These are phyloP conservation scores for Malassezia equina DNA, from an alignment of 1,284 basidiomycete genomes.

Conservation along the genomic window DNA sequence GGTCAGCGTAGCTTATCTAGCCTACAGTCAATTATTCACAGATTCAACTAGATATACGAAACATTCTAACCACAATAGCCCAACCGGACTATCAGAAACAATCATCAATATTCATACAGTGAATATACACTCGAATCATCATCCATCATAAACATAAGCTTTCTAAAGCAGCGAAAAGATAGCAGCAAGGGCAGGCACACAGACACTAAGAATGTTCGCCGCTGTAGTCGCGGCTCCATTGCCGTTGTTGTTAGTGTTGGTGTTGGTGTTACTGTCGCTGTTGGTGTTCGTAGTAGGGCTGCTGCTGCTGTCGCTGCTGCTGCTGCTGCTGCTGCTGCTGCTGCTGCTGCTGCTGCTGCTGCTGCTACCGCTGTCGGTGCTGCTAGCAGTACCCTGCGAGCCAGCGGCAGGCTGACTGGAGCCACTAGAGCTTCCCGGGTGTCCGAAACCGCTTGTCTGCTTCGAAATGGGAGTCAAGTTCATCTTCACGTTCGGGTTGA, in stretches of 20 bases:
- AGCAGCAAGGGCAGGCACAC: background rate
- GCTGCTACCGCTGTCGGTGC: background rate
- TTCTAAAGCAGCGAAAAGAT: background rate
- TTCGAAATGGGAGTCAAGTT: background rate
- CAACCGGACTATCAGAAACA: no score
- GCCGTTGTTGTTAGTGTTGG: background rate
- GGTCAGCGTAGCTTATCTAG: no score
- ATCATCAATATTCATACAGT: no score
- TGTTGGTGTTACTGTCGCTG: background rate
- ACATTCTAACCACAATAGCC: no score
- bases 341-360: background rate
- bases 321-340: background rate
- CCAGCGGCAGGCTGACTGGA: no score
- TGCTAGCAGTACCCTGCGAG: no score
- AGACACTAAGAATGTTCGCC: background rate
- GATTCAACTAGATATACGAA: no score
- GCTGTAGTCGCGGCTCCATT: background rate
- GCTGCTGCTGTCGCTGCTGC: background rate
- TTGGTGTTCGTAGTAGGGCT: no score
- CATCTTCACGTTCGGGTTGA: slow-evolving; percentile 2
- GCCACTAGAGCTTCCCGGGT: background rate
- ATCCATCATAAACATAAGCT: no score
- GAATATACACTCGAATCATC: no score
- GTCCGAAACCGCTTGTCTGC: background rate
- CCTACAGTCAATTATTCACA: no score